Conservation (phyloP, 495 filamentous ascomycete species). For the Chaetomium fimeti region DNA sequence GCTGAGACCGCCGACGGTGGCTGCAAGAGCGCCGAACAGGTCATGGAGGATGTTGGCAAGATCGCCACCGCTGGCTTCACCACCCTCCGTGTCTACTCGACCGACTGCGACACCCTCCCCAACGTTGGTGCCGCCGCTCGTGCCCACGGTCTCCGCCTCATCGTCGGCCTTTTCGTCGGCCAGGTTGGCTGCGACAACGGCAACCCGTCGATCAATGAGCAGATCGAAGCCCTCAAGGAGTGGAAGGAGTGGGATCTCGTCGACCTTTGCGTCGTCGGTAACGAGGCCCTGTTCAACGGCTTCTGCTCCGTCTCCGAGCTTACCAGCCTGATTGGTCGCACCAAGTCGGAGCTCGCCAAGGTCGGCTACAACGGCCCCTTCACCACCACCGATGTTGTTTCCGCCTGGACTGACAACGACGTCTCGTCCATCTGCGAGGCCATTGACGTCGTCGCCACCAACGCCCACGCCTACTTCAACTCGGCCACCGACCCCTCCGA, state of each 20-base stretch:
- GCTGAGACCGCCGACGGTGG: slow-evolving; percentile 42
- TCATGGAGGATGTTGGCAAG: slow-evolving; percentile 62
- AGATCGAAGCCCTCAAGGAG: slow-evolving; percentile 66
- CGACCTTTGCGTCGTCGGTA: slow-evolving; percentile 79
- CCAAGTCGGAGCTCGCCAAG: slow-evolving; percentile 58
- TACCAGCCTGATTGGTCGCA: slow-evolving; percentile 61
- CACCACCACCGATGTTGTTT: slow-evolving; percentile 85
- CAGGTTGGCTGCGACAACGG: slow-evolving; percentile 54
- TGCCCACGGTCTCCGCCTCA: slow-evolving; percentile 66
- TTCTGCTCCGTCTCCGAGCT: slow-evolving; percentile 62
- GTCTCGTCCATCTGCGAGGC: slow-evolving; percentile 62
- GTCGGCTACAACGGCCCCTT: slow-evolving; percentile 71
- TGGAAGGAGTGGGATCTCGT: slow-evolving; percentile 78
- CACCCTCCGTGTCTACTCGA: slow-evolving; percentile 83
- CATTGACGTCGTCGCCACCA: slow-evolving; percentile 76
- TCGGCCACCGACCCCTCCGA: slow-evolving; percentile 53
- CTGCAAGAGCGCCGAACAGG: slow-evolving; percentile 66
- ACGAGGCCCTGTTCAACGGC: slow-evolving; percentile 79
- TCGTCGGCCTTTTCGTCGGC: slow-evolving; percentile 83
- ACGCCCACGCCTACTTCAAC: slow-evolving; percentile 96
- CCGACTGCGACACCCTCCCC: slow-evolving; percentile 80
- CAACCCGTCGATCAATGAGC: slow-evolving; percentile 54
- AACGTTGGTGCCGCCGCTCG: slow-evolving; percentile 66
- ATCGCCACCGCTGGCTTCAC: slow-evolving; percentile 76
- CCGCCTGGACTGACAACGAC: slow-evolving; percentile 59